Percentiles rank a stretch among this genome's conserved stretches.
These are phyloP conservation scores for Yamadazyma atlantica DNA, from an alignment of 1,139 yeast species.

Conservation along the genomic window DNA sequence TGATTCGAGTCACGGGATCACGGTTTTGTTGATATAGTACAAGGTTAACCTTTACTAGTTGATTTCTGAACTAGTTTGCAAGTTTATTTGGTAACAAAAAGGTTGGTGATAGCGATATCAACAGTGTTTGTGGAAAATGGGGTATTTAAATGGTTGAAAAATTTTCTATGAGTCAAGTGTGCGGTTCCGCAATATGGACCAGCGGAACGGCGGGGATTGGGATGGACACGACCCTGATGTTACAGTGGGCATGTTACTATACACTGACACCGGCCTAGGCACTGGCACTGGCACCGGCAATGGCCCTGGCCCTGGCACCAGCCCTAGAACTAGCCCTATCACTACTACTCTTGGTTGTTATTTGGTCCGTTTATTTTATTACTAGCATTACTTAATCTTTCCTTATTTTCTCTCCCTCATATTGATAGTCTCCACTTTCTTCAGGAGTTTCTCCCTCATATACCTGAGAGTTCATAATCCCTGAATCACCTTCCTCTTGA, in stretches of 20 bases:
- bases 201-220: constrained; percentile 12
- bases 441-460: constrained; percentile 5
- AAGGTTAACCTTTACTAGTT: no score
- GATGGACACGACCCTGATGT: neutral
- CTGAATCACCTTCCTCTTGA: neutral
- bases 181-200: constrained; percentile 13
- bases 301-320: no score
- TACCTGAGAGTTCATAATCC: constrained; percentile 3
- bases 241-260: no score
- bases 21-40: no score
- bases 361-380: neutral
- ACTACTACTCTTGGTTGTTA: no score
- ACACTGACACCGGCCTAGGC: no score
- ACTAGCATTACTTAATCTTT: neutral
- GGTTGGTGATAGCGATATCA: no score
- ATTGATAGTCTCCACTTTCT: neutral
- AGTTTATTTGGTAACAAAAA: no score
- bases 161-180: constrained; percentile 17
- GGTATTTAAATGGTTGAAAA: constrained; percentile 9
- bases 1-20: neutral
- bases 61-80: no score
- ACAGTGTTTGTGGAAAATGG: neutral
- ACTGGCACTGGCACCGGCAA: no score
- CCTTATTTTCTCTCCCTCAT: neutral
- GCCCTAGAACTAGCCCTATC: no score